Evolutionary conservation across 2,329 filamentous ascomycete genomes (phyloP), one percentile per base, ranked within the genome.

Genomic region (Arthrobotrys sinensis): DNA sequence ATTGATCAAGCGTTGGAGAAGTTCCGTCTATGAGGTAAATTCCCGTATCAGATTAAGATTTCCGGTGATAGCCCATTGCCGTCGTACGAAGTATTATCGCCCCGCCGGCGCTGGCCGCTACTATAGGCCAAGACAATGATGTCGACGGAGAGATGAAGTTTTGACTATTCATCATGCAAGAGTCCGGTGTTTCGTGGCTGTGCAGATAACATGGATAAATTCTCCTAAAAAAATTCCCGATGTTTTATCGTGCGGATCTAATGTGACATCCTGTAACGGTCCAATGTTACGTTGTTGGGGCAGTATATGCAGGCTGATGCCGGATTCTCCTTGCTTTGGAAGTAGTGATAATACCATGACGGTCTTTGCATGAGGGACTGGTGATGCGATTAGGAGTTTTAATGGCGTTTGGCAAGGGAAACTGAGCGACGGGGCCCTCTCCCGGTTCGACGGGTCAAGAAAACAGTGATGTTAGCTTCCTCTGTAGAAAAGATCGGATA

Each of bases 151-250:
- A 67, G 28, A 60, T 62, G 48, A 63, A 48, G 32, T 63, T 3
- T n/a, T 28, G 12, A 45, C n/a, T 21, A 32, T 52, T 24, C 8
- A 53, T 24, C 40, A 36, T 40, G 38, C 40, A 19, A 43, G 6
- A 52, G 8, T 63, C 46, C 24, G 43, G 52, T 7, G 60, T 34
- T 50, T 46, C 28, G 75, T 63, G 75, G 75, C 75, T 68, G 67
- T 78, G 67, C 36, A 46, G 12, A 45, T 64, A 55, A 45, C 53
- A 38, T 67, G 57, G 28, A 28, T 69, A 69, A 78, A 78, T 21
- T 78, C 32, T 63, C 53, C 75, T 68, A 66, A 71, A 68, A 76
- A 64, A 72, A 68, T 67, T 50, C 67, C 60, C 69, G 69, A 73
- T 38, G 38, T 28, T 40, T 32, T 34, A 57, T 60, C 55, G 34